These are phyloP conservation scores for Platanthera zijinensis DNA, from an alignment of 106 monocot species.

Conservation along the genomic window DNA sequence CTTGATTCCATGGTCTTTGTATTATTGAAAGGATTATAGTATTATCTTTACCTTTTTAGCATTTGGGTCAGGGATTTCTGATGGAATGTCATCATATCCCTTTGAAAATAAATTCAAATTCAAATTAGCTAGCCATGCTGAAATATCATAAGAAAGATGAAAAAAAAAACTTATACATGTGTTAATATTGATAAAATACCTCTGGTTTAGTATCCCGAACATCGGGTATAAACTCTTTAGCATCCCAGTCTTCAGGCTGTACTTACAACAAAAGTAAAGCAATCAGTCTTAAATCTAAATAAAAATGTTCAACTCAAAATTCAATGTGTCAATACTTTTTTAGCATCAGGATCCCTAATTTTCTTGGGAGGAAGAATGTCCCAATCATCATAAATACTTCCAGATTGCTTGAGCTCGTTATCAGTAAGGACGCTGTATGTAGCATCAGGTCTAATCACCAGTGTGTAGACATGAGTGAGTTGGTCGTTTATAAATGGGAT, in stretches of 20 bases:
- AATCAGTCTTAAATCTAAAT: background rate
- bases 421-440: slow-evolving; percentile 56
- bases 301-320: background rate
- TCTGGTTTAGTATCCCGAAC: slow-evolving; percentile 61
- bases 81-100: slow-evolving; percentile 55
- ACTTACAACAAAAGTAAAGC: background rate
- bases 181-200: slow-evolving; percentile 17
- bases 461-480: slow-evolving; percentile 53
- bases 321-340: slow-evolving; percentile 29
- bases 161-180: background rate
- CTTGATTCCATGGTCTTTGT: too few relatives aligned
- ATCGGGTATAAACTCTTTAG: slow-evolving; percentile 54
- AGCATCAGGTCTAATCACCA: slow-evolving; percentile 41
- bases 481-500: slow-evolving; percentile 45
- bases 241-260: slow-evolving; percentile 81
- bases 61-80: slow-evolving; percentile 49
- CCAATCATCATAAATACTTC: slow-evolving; percentile 47
- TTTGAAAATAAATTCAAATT: background rate
- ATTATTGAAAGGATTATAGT: background rate
- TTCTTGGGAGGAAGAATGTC: slow-evolving; percentile 47
- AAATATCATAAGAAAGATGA: background rate
- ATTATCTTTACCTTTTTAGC: slow-evolving; percentile 36
- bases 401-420: slow-evolving; percentile 43
- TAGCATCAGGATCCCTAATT: slow-evolving; percentile 69
- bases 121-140: background rate